Evolutionary conservation across 2,329 filamentous ascomycete species (phyloP).

Genomic region (Fusarium pseudoanthophilum): DNA sequence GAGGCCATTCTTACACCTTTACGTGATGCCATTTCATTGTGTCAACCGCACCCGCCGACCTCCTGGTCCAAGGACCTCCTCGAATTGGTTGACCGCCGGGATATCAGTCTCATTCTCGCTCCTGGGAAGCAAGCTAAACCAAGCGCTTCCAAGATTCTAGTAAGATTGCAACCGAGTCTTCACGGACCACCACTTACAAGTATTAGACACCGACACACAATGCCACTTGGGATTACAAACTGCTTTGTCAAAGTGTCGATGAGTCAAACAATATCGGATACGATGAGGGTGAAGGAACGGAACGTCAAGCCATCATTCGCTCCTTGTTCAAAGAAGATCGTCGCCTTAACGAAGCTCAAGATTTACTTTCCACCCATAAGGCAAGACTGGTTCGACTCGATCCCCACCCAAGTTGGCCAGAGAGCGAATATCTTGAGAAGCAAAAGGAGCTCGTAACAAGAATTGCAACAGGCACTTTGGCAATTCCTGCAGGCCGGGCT

Average conservation of each 20-base stretch:
- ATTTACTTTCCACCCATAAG: conserved; percentile 85
- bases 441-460: conserved; percentile 91
- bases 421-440: conserved; percentile 87
- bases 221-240: conserved; percentile 78
- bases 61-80: conserved; percentile 79
- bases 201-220: conserved; percentile 70
- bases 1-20: conserved; percentile 84
- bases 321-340: conserved; percentile 93
- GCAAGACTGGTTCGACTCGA: conserved; percentile 82
- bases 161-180: conserved; percentile 44
- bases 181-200: conserved; percentile 40
- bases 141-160: conserved; percentile 54
- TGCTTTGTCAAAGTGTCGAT: conserved; percentile 77
- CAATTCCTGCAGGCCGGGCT: conserved; percentile 86
- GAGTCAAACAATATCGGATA: conserved; percentile 68
- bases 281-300: conserved; percentile 84
- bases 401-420: conserved; percentile 80
- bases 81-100: conserved; percentile 81
- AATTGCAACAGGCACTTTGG: conserved; percentile 86
- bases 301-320: conserved; percentile 83
- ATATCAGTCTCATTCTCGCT: conserved; percentile 75
- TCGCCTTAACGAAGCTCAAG: conserved; percentile 85
- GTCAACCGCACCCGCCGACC: conserved; percentile 82
- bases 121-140: conserved; percentile 48
- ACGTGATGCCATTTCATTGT: conserved; percentile 84